phyloP scores from a whole-genome alignment of 108 stramenopile species.

The Halocafeteria seosinensis region DNA sequence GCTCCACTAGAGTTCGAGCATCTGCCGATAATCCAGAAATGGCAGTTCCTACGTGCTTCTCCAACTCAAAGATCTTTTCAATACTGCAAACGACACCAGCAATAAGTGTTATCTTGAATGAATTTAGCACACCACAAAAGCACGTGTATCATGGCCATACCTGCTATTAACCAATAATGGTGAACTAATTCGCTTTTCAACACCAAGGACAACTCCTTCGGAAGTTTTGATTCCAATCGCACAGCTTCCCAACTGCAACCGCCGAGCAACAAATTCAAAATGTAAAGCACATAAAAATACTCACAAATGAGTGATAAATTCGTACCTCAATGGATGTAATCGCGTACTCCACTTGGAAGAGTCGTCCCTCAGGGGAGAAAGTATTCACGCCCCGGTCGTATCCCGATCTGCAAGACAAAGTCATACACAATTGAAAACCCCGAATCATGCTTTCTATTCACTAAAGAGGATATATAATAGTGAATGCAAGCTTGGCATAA shows the following conservation, averaged over 20 bases:
- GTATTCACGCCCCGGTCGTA: conserved; percentile 99
- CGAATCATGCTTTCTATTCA: neutral
- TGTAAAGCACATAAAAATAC: neutral
- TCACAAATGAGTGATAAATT: neutral
- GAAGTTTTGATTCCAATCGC: conserved; percentile 86
- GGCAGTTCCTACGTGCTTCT: conserved; percentile 84
- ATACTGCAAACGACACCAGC: conserved; percentile 50
- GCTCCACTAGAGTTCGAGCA: conserved; percentile 89
- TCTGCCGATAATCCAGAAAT: conserved; percentile 92
- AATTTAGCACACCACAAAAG: too few relatives aligned
- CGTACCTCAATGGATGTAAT: conserved; percentile 61
- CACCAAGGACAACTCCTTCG: conserved; percentile 77
- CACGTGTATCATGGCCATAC: too few relatives aligned
- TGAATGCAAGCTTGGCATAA: too few relatives aligned
- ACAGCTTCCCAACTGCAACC: conserved; percentile 70
- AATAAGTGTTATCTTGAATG: too few relatives aligned
- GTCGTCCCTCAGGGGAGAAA: conserved; percentile 94
- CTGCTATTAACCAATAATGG: conserved; percentile 67
- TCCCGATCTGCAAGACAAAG: conserved; percentile 48
- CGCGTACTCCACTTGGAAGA: conserved; percentile 97
- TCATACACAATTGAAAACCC: neutral
- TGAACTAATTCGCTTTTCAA: conserved; percentile 86
- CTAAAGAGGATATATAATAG: too few relatives aligned
- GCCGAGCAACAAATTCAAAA: neutral
- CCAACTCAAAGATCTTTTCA: conserved; percentile 95